phyloP scores from a whole-genome alignment of 2,329 filamentous ascomycete species.

The Colletotrichum sp. region DNA sequence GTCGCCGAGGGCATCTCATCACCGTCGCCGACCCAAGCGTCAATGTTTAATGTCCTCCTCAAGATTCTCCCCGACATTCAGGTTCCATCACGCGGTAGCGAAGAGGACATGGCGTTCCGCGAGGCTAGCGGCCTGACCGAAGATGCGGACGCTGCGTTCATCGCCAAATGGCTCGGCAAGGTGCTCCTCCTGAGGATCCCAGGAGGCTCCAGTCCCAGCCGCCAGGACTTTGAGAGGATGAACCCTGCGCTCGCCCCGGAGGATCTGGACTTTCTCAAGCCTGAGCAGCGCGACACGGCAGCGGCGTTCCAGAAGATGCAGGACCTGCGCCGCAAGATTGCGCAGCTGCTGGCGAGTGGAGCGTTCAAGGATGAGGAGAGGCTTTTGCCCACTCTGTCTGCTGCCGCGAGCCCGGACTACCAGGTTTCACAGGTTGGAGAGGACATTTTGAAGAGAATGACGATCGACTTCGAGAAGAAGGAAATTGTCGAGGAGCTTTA shows the following conservation, averaged over 20 bases:
- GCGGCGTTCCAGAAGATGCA: slow-evolving; percentile 40
- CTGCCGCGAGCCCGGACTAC: slow-evolving; percentile 82
- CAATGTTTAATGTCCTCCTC: slow-evolving; percentile 83
- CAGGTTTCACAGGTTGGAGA: slow-evolving; percentile 85
- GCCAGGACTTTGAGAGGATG: slow-evolving; percentile 22
- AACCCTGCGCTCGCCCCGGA: slow-evolving; percentile 64
- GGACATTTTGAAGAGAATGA: slow-evolving; percentile 83
- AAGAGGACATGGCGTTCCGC: slow-evolving; percentile 76
- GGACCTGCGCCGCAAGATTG: slow-evolving; percentile 61
- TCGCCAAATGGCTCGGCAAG: slow-evolving; percentile 78
- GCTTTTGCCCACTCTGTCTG: slow-evolving; percentile 83
- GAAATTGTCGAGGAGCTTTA: slow-evolving; percentile 71
- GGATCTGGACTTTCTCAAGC: slow-evolving; percentile 73
- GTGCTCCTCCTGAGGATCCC: slow-evolving; percentile 67
- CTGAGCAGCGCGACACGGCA: slow-evolving; percentile 53
- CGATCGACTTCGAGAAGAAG: slow-evolving; percentile 74
- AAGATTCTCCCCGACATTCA: slow-evolving; percentile 74
- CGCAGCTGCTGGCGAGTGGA: slow-evolving; percentile 80
- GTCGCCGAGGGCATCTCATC: slow-evolving; percentile 70
- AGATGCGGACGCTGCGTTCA: slow-evolving; percentile 71
- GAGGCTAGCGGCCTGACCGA: slow-evolving; percentile 69
- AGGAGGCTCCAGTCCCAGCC: slow-evolving; percentile 26
- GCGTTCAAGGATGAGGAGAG: slow-evolving; percentile 85
- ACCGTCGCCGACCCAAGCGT: slow-evolving; percentile 43
- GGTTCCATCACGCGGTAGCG: slow-evolving; percentile 77